Conservation (phyloP, 345 rosid species). For the Luvunga scandens region DNA sequence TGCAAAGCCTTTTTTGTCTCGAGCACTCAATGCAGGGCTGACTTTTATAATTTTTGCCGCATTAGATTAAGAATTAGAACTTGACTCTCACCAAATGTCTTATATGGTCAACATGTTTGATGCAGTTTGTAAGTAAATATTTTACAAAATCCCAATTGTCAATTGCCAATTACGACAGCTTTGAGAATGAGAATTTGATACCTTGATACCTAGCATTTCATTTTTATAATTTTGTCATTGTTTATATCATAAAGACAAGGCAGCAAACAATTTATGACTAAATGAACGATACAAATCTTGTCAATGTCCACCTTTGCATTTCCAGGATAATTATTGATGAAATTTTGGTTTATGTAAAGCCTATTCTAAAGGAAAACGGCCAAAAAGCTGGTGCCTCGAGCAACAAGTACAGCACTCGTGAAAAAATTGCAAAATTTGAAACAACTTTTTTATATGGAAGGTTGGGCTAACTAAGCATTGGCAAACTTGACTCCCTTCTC, state of each 20-base stretch:
- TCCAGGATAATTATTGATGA: constrained; percentile 23
- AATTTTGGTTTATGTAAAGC: constrained; percentile 1
- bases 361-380: constrained; percentile 19
- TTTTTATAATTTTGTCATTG: too few relatives aligned
- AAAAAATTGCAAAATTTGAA: constrained; percentile 21
- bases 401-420: constrained; percentile 24
- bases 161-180: background rate
- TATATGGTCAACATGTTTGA: background rate
- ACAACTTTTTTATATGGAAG: background rate
- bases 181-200: background rate
- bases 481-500: constrained; percentile 82
- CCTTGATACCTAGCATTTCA: too few relatives aligned
- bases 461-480: background rate
- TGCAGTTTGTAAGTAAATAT: background rate
- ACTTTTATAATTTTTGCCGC: background rate
- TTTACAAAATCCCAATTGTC: background rate
- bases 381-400: constrained; percentile 24
- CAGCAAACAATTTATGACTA: background rate
- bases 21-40: too few relatives aligned
- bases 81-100: background rate
- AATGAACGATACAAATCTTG: background rate
- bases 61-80: too few relatives aligned
- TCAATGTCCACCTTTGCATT: background rate
- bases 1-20: background rate
- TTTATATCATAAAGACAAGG: background rate